Evolutionary conservation across 495 filamentous ascomycete genomes (phyloP), one percentile per base, ranked within the genome.

Genomic region (Hypoxylon trugodes): DNA sequence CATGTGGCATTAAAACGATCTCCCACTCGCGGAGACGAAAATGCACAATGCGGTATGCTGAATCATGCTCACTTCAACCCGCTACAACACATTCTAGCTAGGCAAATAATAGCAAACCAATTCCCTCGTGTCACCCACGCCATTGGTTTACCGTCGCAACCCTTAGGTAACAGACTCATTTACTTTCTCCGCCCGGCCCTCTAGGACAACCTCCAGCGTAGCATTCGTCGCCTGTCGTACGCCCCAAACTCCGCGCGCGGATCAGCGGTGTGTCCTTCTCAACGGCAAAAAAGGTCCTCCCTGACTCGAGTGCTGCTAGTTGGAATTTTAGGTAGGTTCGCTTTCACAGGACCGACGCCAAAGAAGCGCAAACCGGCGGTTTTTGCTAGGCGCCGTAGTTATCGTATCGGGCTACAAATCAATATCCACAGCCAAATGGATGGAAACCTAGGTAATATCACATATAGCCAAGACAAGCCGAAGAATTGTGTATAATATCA

Each of bases 91-190:
- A 2, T 24, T 43, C 24, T 28, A n/a, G 37, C 10, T 28, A 9
- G 15, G 15, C 19, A 47, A 48, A 42, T 6, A 12, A 19, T 24
- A 65, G 53, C 61, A 50, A 65, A 65, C 61, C 48, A 65, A 18
- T 32, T 56, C 49, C 24, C 49, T 30, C 48, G 58, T 61, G 57
- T 42, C 49, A 61, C 59, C 42, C 59, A 56, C 45, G 37, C 59
- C 18, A 62, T 62, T 55, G 59, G 59, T 37, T 48, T 35, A 1
- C 10, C 15, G 40, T 36, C 48, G 12, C 15, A 32, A 19, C 22
- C 38, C 9, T 51, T 47, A 52, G 22, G 57, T 61, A 61, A 53
- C 47, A 53, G 24, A 24, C 32, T n/a, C 1, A 15, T 15, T 46
- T 16, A 19, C 26, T 21, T n/a, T 43, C 43, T 65, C 43, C 42